Evolutionary conservation across 2,329 filamentous ascomycete genomes (phyloP).

Genomic region (Monosporascus sp.): DNA sequence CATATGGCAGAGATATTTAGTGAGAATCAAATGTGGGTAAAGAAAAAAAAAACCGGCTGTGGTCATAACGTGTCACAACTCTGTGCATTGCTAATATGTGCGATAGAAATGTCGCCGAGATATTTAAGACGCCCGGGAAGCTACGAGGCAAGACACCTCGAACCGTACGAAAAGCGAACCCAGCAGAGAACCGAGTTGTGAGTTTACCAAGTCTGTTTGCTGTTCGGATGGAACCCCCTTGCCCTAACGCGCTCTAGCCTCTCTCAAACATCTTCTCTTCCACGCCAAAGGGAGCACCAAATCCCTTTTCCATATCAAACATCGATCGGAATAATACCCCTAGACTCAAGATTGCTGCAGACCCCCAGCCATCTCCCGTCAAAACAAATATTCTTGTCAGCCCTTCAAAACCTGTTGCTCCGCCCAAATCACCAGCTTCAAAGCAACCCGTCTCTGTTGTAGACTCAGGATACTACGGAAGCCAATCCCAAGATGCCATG

Average conservation of each 20-base stretch:
- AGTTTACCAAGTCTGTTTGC: constrained; percentile 25
- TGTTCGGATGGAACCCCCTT: constrained; percentile 1
- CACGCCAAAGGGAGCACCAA: constrained; percentile 48
- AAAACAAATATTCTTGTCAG: constrained; percentile 29
- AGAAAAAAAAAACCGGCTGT: neutral
- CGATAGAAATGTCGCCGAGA: constrained; percentile 76
- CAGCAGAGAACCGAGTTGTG: constrained; percentile 58
- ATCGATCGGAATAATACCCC: constrained; percentile 47
- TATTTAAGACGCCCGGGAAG: constrained; percentile 92
- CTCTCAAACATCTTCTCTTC: constrained; percentile 54
- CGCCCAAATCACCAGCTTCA: constrained; percentile 22
- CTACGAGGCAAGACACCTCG: constrained; percentile 76
- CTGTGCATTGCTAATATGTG: constrained; percentile 20
- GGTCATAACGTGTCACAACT: neutral
- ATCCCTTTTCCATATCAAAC: constrained; percentile 45
- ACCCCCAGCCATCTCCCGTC: constrained; percentile 30
- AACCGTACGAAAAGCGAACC: constrained; percentile 57
- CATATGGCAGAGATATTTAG: constrained; percentile 95
- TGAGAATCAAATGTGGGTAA: constrained; percentile 74
- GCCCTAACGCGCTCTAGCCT: constrained; percentile 37
- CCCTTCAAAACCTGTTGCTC: constrained; percentile 27
- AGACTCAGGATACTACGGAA: constrained; percentile 70
- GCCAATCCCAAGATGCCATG: constrained; percentile 52
- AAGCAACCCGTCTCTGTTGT: constrained; percentile 30
- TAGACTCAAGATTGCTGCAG: constrained; percentile 55